phyloP scores from a whole-genome alignment of 2,329 filamentous ascomycete species.

The Exophiala bonariae region DNA sequence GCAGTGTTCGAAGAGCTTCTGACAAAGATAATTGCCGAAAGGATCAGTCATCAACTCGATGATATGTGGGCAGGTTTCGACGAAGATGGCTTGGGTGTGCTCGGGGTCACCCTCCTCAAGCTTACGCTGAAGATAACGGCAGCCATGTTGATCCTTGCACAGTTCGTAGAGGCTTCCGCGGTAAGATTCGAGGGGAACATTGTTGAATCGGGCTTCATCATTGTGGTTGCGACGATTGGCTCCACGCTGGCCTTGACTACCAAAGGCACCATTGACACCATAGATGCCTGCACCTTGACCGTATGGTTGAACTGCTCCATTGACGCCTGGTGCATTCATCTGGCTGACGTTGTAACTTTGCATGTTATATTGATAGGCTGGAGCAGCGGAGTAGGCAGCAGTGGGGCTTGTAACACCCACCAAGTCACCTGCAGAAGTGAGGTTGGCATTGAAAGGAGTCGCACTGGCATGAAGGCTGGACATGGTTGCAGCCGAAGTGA shows the following conservation, averaged over 20 bases:
- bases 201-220: conserved; percentile 69
- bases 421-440: conserved; percentile 39
- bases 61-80: conserved; percentile 89
- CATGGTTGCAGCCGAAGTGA: conserved; percentile 11
- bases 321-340: conserved; percentile 27
- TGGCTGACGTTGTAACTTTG: conserved; percentile 31
- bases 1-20: conserved; percentile 94
- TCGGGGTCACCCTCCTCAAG: conserved; percentile 84
- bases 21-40: conserved; percentile 98
- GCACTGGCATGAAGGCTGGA: conserved; percentile 70
- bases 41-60: conserved; percentile 98
- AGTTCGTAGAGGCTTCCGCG: conserved; percentile 81
- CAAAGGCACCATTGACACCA: conserved; percentile 53
- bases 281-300: conserved; percentile 54
- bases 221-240: conserved; percentile 65
- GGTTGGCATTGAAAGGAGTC: conserved; percentile 71
- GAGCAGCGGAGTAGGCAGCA: conserved; percentile 43
- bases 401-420: conserved; percentile 36
- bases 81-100: conserved; percentile 88
- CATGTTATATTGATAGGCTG: conserved; percentile 46
- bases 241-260: conserved; percentile 63
- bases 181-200: conserved; percentile 77
- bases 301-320: conserved; percentile 44
- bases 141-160: conserved; percentile 96
- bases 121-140: conserved; percentile 95